Evolutionary conservation across 139 green algal genomes (phyloP), one percentile per base, ranked within the genome.

Genomic region (Diplosphaera chodatii): DNA sequence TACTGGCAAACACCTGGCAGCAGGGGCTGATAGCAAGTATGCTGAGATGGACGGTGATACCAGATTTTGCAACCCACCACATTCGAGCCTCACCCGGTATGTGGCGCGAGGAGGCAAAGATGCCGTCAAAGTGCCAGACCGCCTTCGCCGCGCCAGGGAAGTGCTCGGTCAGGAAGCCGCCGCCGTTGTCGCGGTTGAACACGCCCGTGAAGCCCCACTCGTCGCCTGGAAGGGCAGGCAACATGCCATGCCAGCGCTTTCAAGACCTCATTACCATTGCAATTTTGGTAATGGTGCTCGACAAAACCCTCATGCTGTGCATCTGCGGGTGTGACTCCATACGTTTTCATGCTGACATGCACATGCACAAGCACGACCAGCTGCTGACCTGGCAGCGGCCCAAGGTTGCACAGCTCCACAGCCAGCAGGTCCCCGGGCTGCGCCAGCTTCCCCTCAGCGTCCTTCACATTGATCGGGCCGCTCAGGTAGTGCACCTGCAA

Each of bases 161-260:
- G 72, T 93, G 85, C 65, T 93, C 88, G 0, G 88, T 92, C 23
- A 92, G 64, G 68, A 92, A 92, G 32, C 86, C 83, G 37, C 87
- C 88, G 62, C 88, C 88, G 55, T 93, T 93, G 32, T 93, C 88
- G 10, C 82, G 72, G 82, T 93, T 79, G 65, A 93, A 93, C 1
- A 77, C 89, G 21, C 87, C 87, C 32, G 86, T 92, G 78, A 89
- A 93, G 55, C 87, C 87, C 87, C 87, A 93, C 75, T 89, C 84
- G 32, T 89, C 76, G 68, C 71, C 71, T 63, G 68, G 10, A 25
- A 74, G 6, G 37, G 8, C 6, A 6, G 37, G n/a, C n/a, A n/a
- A n/a, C n/a, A n/a, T n/a, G n/a, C n/a, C n/a, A n/a, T n/a, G n/a
- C n/a, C n/a, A n/a, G n/a, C n/a, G n/a, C n/a, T n/a, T n/a, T n/a